Conservation (phyloP, 495 filamentous ascomycete species). For the Penicillium cataractarum region DNA sequence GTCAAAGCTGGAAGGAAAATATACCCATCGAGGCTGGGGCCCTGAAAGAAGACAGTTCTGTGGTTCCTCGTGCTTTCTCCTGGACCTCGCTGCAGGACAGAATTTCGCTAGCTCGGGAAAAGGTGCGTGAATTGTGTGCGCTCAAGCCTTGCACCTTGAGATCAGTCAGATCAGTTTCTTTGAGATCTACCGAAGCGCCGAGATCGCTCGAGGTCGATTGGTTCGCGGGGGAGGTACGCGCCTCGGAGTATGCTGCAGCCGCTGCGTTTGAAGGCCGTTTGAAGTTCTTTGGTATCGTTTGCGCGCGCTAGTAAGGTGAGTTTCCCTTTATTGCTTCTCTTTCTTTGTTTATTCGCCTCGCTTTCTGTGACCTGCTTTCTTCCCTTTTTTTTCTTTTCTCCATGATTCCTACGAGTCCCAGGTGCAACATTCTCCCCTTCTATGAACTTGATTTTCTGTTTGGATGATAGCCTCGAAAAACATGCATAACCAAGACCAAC, state of each 20-base stretch:
- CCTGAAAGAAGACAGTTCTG: background rate
- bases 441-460: background rate
- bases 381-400: constrained; percentile 2
- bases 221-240: constrained; percentile 23
- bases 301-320: constrained; percentile 40
- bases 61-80: background rate
- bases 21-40: background rate
- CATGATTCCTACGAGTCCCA: background rate
- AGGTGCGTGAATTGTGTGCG: background rate
- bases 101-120: background rate
- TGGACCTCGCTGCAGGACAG: background rate
- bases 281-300: constrained; percentile 30
- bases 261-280: constrained; percentile 34
- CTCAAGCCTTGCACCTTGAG: background rate
- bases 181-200: constrained; percentile 9
- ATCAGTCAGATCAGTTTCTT: constrained; percentile 3
- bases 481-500: background rate
- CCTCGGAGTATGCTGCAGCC: constrained; percentile 40
- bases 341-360: background rate
- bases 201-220: constrained; percentile 17
- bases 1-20: background rate
- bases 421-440: background rate
- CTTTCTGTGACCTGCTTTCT: background rate
- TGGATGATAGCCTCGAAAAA: background rate
- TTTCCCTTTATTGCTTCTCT: constrained; percentile 7